A percentile compares a stretch with the other conserved stretches of the same genome.
These are phyloP conservation scores for Breviolum minutum DNA, from an alignment of 73 alveolate species.

Conservation along the genomic window DNA sequence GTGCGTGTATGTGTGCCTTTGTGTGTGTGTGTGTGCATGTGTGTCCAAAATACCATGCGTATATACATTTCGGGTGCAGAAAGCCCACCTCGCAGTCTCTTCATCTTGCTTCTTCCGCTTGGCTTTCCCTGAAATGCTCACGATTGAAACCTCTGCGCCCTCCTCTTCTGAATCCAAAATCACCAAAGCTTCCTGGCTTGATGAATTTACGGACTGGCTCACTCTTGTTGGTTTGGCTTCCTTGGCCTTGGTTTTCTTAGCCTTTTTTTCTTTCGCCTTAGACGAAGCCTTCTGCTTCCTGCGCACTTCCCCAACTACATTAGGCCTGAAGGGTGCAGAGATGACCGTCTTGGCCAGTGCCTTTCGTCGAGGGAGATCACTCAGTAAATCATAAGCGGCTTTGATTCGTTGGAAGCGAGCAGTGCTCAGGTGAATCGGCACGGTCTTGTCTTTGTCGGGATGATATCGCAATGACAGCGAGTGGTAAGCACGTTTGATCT, in stretches of 20 bases:
- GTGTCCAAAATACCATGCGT: too few species aligned
- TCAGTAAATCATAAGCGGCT: background rate
- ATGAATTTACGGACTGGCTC: too few species aligned
- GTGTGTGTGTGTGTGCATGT: background rate
- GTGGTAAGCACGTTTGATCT: constrained; percentile 8
- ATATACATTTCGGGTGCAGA: background rate
- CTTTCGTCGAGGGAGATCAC: background rate
- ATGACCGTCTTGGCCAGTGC: constrained; percentile 6
- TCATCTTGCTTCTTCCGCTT: too few species aligned
- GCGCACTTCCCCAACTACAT: background rate
- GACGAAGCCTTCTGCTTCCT: background rate
- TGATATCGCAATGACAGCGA: background rate
- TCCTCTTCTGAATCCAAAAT: background rate
- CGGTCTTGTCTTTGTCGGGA: constrained; percentile 15
- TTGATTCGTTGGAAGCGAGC: constrained; percentile 53
- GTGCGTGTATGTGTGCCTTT: constrained; percentile 72
- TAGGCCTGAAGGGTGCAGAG: constrained; percentile 42
- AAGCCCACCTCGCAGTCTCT: too few species aligned
- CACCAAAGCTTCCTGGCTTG: background rate
- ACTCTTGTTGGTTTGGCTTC: too few species aligned
- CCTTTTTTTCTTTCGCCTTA: background rate
- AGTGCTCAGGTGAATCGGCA: constrained; percentile 41
- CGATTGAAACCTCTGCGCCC: background rate
- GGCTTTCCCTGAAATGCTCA: too few species aligned
- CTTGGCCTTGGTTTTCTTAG: background rate